Conservation (phyloP, 2,329 filamentous ascomycete species). For the Pseudogymnoascus sp. region DNA sequence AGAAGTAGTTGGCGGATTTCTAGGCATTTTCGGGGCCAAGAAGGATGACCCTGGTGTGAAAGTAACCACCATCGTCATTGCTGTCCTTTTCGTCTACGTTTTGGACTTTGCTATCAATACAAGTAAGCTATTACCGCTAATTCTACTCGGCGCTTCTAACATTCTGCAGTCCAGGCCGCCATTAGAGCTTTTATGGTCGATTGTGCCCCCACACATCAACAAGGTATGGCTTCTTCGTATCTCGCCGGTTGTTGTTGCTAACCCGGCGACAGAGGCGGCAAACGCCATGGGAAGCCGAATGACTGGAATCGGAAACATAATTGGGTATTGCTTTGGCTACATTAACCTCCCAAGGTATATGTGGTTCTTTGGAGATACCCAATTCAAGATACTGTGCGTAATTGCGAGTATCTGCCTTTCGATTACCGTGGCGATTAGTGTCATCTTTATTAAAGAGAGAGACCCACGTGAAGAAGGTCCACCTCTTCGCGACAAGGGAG, state of each 20-base stretch:
- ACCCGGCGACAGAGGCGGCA: constrained; percentile 53
- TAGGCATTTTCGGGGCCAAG: constrained; percentile 63
- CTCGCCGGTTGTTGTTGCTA: constrained; percentile 1
- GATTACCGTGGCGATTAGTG: constrained; percentile 62
- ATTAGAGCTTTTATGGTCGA: constrained; percentile 91
- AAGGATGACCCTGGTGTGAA: constrained; percentile 56
- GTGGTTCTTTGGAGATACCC: constrained; percentile 74
- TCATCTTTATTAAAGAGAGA: constrained; percentile 61
- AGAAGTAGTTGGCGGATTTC: constrained; percentile 59
- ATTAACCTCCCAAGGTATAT: constrained; percentile 65
- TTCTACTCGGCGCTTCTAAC: constrained; percentile 9
- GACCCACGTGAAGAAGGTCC: constrained; percentile 68
- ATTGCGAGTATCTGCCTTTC: constrained; percentile 69
- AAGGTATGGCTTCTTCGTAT: constrained; percentile 36
- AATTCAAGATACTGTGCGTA: constrained; percentile 87
- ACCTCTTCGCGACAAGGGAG: constrained; percentile 49
- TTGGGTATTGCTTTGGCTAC: constrained; percentile 83
- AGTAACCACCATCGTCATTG: constrained; percentile 61
- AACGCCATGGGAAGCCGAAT: constrained; percentile 91
- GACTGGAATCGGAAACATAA: constrained; percentile 79
- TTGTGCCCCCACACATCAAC: constrained; percentile 83
- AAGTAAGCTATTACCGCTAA: constrained; percentile 38
- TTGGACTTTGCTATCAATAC: constrained; percentile 95
- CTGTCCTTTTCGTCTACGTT: constrained; percentile 79
- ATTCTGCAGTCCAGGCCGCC: constrained; percentile 65